Percentiles rank a stretch among this genome's conserved stretches.
phyloP scores from a whole-genome alignment of 176 grass and related monocot species.

The Ensete glaucum region DNA sequence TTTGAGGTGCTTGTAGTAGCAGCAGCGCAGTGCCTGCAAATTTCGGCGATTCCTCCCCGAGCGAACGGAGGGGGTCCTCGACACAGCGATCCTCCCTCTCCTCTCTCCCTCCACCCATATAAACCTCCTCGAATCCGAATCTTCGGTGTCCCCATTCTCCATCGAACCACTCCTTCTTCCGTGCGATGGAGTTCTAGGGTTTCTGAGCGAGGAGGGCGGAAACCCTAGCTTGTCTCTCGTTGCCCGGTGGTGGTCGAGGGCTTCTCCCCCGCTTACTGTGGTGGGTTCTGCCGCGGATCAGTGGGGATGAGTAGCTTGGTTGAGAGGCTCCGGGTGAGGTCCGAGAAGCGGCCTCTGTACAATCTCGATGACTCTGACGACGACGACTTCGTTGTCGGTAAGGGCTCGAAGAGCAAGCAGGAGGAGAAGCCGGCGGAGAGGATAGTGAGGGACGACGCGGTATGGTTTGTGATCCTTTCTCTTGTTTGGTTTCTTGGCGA shows the following conservation, averaged over 20 bases:
- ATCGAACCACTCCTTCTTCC: neutral
- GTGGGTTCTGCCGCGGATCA: slow-evolving; percentile 13
- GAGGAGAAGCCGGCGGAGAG: slow-evolving; percentile 44
- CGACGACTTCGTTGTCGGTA: slow-evolving; percentile 40
- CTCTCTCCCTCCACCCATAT: neutral
- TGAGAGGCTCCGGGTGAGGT: slow-evolving; percentile 90
- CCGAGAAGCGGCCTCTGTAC: slow-evolving; percentile 84
- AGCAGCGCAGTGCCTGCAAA: neutral
- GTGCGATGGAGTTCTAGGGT: neutral
- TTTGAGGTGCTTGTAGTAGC: neutral
- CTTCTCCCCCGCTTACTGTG: neutral
- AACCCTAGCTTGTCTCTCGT: neutral
- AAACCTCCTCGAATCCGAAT: neutral
- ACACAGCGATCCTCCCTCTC: neutral
- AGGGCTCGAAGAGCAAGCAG: slow-evolving; percentile 37
- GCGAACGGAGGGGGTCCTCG: neutral
- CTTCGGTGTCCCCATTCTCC: neutral
- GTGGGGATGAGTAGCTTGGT: slow-evolving; percentile 79
- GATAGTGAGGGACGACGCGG: slow-evolving; percentile 66
- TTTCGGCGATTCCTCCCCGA: neutral
- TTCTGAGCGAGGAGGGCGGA: neutral
- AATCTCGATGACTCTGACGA: slow-evolving; percentile 81
- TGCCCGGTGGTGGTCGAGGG: neutral
- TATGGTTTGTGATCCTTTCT: slow-evolving; percentile 24
- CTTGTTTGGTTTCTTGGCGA: neutral